These are phyloP conservation scores for Hysterium pulicare DNA, from an alignment of 2,329 filamentous ascomycete species.

Conservation along the genomic window DNA sequence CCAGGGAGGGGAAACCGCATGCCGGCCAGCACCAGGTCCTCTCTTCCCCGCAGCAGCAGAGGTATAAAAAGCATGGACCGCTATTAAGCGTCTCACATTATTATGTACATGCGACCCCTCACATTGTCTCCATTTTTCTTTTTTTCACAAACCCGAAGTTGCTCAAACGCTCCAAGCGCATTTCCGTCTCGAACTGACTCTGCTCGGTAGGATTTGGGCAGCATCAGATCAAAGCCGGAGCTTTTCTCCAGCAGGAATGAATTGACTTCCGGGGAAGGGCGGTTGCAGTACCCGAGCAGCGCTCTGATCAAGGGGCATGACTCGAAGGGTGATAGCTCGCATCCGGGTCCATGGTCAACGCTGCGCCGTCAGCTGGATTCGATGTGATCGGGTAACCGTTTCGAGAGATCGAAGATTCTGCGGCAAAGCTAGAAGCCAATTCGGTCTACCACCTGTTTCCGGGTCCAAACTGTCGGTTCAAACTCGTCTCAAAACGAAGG, in stretches of 20 bases:
- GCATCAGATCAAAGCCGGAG: not conserved
- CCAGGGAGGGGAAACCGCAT: not conserved
- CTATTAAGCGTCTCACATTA: no score
- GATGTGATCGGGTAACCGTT: conserved; percentile 24
- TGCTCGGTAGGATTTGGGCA: no score
- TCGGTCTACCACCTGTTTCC: conserved; percentile 19
- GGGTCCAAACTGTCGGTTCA: conserved; percentile 28
- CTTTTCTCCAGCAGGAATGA: not conserved
- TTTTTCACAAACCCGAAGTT: no score
- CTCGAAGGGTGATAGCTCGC: conserved; percentile 22
- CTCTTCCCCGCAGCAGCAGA: not conserved
- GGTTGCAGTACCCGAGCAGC: not conserved
- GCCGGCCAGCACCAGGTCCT: not conserved
- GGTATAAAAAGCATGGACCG: no score
- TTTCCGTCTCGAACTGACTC: no score
- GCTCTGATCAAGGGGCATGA: not conserved
- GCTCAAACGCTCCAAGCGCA: no score
- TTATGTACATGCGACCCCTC: no score
- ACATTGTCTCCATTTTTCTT: no score
- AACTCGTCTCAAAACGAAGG: not conserved
- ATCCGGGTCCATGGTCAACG: conserved; percentile 26
- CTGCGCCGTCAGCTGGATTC: conserved; percentile 20
- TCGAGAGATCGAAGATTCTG: conserved; percentile 13
- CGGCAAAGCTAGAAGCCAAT: conserved; percentile 12
- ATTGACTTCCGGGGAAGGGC: not conserved